These are phyloP conservation scores for Acanthamoeba lenticulata DNA, from an alignment of 208 protist species.

Conservation along the genomic window DNA sequence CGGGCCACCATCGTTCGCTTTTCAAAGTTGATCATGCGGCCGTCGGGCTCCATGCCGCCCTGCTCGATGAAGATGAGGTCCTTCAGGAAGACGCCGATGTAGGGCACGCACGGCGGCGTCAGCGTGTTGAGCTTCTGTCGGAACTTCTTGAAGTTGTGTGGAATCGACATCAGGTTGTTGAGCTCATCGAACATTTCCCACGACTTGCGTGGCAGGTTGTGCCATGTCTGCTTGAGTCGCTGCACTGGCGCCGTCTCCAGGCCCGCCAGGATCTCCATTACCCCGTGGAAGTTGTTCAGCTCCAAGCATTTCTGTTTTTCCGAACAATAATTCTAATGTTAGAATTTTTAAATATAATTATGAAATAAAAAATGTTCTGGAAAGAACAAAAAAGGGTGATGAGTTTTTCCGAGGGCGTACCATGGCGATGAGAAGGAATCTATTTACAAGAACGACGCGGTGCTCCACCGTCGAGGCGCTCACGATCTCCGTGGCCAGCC, in stretches of 20 bases:
- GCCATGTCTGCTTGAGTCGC: constrained; percentile 68
- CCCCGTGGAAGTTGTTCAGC: constrained; percentile 66
- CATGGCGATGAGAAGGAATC: constrained; percentile 69
- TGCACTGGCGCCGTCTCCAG: constrained; percentile 60
- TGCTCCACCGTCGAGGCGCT: constrained; percentile 26
- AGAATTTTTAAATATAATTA: background rate
- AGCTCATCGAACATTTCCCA: constrained; percentile 68
- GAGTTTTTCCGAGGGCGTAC: no score
- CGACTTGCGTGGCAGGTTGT: constrained; percentile 2
- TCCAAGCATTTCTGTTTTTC: constrained; percentile 25
- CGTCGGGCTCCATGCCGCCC: constrained; percentile 43
- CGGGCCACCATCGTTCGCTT: constrained; percentile 63
- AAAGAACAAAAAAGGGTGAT: no score
- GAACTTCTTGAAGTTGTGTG: constrained; percentile 49
- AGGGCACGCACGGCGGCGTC: constrained; percentile 63
- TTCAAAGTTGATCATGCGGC: constrained; percentile 74
- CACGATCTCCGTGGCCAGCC: constrained; percentile 53
- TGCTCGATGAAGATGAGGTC: constrained; percentile 68
- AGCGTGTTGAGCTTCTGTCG: constrained; percentile 21
- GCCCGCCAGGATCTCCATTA: constrained; percentile 68
- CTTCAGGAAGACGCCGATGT: constrained; percentile 69
- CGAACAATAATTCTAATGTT: no score
- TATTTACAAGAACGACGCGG: constrained; percentile 67
- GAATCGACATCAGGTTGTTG: constrained; percentile 9
- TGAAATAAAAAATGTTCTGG: background rate